phyloP scores from a whole-genome alignment of 1,139 yeast genomes.

The Yamadazyma kanchanaburiensis region DNA sequence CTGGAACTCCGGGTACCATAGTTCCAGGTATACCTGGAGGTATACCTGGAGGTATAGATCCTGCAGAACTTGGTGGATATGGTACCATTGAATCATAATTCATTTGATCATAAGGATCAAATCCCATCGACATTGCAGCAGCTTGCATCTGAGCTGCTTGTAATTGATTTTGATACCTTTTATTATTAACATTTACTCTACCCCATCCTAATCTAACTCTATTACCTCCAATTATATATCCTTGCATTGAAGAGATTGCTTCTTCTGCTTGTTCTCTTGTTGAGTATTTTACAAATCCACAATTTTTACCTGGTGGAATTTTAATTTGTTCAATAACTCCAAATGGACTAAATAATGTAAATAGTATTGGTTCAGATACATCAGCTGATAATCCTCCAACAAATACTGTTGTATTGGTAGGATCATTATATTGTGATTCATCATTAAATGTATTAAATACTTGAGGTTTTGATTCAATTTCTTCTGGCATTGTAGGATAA shows the following conservation, averaged over 20 bases:
- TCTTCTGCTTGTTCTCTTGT: constrained; percentile 82
- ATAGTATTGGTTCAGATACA: constrained; percentile 72
- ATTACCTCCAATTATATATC: constrained; percentile 82
- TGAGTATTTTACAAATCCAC: constrained; percentile 87
- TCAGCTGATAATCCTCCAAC: constrained; percentile 84
- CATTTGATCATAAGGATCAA: no score
- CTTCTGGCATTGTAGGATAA: no score
- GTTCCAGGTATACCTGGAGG: constrained; percentile 4
- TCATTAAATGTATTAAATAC: no score
- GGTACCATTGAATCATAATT: no score
- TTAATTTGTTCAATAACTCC: constrained; percentile 83
- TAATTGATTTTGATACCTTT: constrained; percentile 28
- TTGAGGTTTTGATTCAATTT: no score
- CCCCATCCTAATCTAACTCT: constrained; percentile 92
- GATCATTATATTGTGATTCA: constrained; percentile 52
- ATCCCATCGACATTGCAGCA: constrained; percentile 34
- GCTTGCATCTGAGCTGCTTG: constrained; percentile 36
- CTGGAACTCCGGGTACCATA: no score
- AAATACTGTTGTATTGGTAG: constrained; percentile 88
- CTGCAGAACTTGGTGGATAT: no score
- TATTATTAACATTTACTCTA: constrained; percentile 41
- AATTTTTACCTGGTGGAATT: constrained; percentile 88
- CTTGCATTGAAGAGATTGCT: constrained; percentile 90
- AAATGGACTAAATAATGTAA: constrained; percentile 74
- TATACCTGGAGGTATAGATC: constrained; percentile 2